Conservation (phyloP, 2,329 filamentous ascomycete species). For the Stachybotrys elegans region DNA sequence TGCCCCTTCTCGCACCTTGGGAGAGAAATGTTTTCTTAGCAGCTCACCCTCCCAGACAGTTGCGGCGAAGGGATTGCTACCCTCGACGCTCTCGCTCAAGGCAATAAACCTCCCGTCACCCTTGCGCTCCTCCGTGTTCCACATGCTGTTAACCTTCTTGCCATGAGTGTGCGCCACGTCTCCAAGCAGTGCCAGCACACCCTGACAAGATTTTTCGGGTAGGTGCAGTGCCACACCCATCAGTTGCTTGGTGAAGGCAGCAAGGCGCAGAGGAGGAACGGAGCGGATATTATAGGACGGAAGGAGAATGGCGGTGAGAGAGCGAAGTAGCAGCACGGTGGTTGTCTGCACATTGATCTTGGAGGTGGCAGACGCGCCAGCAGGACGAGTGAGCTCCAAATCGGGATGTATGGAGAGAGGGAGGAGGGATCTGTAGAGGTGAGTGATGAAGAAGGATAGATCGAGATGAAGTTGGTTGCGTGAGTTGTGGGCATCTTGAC, state of each 20-base stretch:
- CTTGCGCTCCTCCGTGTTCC: slow-evolving; percentile 90
- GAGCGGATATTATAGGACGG: slow-evolving; percentile 68
- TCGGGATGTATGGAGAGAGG: slow-evolving; percentile 76
- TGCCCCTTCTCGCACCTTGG: slow-evolving; percentile 73
- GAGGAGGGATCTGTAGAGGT: slow-evolving; percentile 84
- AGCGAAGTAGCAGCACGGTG: slow-evolving; percentile 84
- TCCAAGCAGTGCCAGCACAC: slow-evolving; percentile 70
- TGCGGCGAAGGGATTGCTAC: slow-evolving; percentile 82
- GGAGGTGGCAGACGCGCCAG: slow-evolving; percentile 36
- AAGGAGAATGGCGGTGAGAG: slow-evolving; percentile 74
- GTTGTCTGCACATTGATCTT: slow-evolving; percentile 95
- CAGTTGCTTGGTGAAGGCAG: slow-evolving; percentile 88
- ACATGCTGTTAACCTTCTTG: slow-evolving; percentile 77
- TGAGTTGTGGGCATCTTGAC: slow-evolving; percentile 86
- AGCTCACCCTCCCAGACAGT: slow-evolving; percentile 95
- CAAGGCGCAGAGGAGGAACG: slow-evolving; percentile 78
- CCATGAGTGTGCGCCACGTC: slow-evolving; percentile 78
- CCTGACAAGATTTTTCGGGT: slow-evolving; percentile 83
- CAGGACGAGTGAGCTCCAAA: slow-evolving; percentile 66
- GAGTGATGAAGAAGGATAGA: slow-evolving; percentile 88
- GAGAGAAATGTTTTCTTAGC: slow-evolving; percentile 78
- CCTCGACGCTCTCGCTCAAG: slow-evolving; percentile 68
- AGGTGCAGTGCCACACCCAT: slow-evolving; percentile 77
- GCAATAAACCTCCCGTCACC: slow-evolving; percentile 85
- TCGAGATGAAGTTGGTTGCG: slow-evolving; percentile 80